Evolutionary conservation across 208 protist species (phyloP), one percentile per base, ranked within the genome.

Genomic region (Willaertia magna): DNA sequence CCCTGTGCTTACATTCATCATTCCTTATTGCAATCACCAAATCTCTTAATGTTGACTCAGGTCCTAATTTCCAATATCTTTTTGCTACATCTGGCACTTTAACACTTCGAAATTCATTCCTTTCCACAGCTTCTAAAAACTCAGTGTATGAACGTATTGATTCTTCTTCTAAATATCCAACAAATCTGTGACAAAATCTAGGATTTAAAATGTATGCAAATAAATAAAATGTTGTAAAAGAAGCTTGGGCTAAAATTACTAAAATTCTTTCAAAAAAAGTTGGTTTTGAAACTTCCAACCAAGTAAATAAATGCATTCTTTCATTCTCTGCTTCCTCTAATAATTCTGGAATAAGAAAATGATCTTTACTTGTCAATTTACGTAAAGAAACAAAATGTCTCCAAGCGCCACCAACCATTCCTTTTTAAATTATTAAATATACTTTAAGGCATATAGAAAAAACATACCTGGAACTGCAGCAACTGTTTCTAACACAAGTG

Each of bases 271-370:
- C 87, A 46, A 93, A 12, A 39, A 89, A 22, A 42, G 87, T 83
- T 20, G 92, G 90, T 48, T 93, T 49, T 22, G 79, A 87, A 22
- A 92, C 47, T 79, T 90, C 42, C 86, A 95, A 89, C 52, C 87
- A 95, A 14, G 90, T 92, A 74, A 97, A 88, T 22, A 97, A 86
- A 85, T 97, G 95, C 94, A 97, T 97, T 82, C 95, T 90, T 87
- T 97, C 94, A 88, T 97, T 97, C 89, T 97, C 95, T 26, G 95
- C 95, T 85, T 97, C 95, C 61, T 95, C 91, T 0, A 96, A 89
- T 12, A 97, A 92, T 0, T 93, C 94, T 85, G 95, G 88, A 87
- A 97, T 96, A 94, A 94, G 96, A 26, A 93, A 93, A 86, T 95
- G 86, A 86, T 97, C 95, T 74, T 90, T 88, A 34, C 1, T 67